These are phyloP conservation scores for Trifolium fragiferum DNA, from an alignment of 306 rosid genomes.

Conservation along the genomic window DNA sequence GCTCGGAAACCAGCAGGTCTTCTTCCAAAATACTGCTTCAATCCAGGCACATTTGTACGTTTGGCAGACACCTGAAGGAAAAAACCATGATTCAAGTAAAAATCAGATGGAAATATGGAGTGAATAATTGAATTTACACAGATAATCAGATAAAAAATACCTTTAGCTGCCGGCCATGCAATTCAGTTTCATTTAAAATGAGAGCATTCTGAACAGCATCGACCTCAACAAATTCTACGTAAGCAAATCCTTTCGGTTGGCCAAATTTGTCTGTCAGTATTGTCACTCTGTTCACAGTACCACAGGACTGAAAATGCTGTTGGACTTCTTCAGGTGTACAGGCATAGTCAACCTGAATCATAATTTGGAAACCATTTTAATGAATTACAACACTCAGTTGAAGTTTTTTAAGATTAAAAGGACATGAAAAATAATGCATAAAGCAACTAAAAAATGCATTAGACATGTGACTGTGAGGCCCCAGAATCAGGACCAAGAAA, in stretches of 20 bases:
- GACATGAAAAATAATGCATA: constrained; percentile 3
- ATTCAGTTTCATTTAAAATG: constrained; percentile 88
- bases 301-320: constrained; percentile 99
- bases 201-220: constrained; percentile 97
- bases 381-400: constrained; percentile 14
- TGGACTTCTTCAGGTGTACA: constrained; percentile 99
- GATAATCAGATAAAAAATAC: constrained; percentile 48
- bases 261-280: constrained; percentile 99
- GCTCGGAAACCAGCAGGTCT: constrained; percentile 70
- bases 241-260: constrained; percentile 98
- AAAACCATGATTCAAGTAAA: constrained; percentile 40
- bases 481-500: constrained; percentile 18
- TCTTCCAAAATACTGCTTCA: constrained; percentile 92
- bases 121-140: constrained; percentile 27
- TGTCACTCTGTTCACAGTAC: constrained; percentile 98
- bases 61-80: constrained; percentile 89
- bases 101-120: constrained; percentile 27
- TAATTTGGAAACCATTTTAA: constrained; percentile 39
- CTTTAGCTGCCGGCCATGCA: constrained; percentile 99
- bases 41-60: constrained; percentile 91
- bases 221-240: constrained; percentile 94
- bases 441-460: constrained; percentile 6
- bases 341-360: constrained; percentile 89
- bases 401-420: constrained; percentile 17
- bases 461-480: constrained; percentile 10